Conservation (phyloP, 805 yeast genomes). For the Candida vartiovaarae region DNA sequence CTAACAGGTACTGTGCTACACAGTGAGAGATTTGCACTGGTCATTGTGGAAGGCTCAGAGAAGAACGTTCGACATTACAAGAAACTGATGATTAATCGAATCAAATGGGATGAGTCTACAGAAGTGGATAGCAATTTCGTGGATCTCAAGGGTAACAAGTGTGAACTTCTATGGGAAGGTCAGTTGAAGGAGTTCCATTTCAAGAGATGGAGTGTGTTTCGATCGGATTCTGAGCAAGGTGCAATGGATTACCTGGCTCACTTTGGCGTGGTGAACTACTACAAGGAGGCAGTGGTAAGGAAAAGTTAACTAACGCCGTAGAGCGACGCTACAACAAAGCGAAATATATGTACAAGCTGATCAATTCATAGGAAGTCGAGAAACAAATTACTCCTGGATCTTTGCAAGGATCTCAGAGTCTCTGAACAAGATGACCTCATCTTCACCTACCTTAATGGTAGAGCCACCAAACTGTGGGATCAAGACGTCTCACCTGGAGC, state of each 20-base stretch:
- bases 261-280: constrained; percentile 52
- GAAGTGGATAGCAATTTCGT: constrained; percentile 20
- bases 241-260: constrained; percentile 41
- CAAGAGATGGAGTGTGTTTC: constrained; percentile 61
- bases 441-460: constrained; percentile 79
- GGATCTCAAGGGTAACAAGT: constrained; percentile 37
- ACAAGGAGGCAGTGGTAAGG: constrained; percentile 34
- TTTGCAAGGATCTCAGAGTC: constrained; percentile 95
- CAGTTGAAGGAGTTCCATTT: constrained; percentile 46
- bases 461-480: constrained; percentile 95
- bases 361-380: neutral
- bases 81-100: constrained; percentile 51
- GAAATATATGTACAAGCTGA: constrained; percentile 7
- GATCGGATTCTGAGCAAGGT: constrained; percentile 41
- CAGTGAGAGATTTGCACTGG: constrained; percentile 38
- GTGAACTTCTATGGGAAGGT: constrained; percentile 67
- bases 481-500: constrained; percentile 89
- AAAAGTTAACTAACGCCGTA: neutral
- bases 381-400: constrained; percentile 48
- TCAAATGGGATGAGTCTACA: constrained; percentile 60
- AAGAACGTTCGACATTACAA: constrained; percentile 56
- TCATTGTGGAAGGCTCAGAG: constrained; percentile 71
- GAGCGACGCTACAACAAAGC: neutral
- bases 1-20: constrained; percentile 54
- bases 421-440: constrained; percentile 74